A percentile compares a stretch with the other conserved stretches of the same genome.
Conservation (phyloP, 306 rosid genomes). For the Cucurbita moschata region DNA sequence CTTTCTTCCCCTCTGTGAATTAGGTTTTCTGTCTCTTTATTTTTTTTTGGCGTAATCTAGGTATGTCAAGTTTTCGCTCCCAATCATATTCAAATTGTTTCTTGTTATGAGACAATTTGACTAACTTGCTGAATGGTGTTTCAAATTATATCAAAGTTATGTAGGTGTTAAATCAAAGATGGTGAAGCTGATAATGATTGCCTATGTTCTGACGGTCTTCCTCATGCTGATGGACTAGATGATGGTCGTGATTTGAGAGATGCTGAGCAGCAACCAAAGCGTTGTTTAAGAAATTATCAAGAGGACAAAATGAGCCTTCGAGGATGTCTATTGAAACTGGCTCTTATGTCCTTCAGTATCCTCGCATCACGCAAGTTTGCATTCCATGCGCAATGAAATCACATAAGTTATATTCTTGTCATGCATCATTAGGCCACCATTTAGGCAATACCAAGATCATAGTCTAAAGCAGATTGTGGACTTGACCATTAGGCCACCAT, state of each 20-base stretch:
- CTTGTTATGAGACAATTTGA: neutral
- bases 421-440: neutral
- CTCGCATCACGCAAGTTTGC: conserved; percentile 14
- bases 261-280: conserved; percentile 86
- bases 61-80: neutral
- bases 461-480: neutral
- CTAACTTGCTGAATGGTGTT: neutral
- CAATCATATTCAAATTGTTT: neutral
- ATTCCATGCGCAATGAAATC: neutral
- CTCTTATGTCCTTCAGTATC: conserved; percentile 89
- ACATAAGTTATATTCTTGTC: no score
- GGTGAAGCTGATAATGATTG: conserved; percentile 95
- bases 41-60: neutral
- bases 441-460: neutral
- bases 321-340: conserved; percentile 96
- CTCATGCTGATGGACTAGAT: conserved; percentile 82
- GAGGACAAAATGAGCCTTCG: conserved; percentile 81
- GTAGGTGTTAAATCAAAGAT: conserved; percentile 35
- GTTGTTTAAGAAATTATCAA: conserved; percentile 78
- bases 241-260: conserved; percentile 75
- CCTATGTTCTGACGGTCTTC: conserved; percentile 93
- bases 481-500: neutral
- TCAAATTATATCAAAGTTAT: neutral
- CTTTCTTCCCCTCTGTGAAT: no score
- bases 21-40: no score